phyloP scores from a whole-genome alignment of 2,329 filamentous ascomycete species.

The Phaeophleospora eucalypticola region DNA sequence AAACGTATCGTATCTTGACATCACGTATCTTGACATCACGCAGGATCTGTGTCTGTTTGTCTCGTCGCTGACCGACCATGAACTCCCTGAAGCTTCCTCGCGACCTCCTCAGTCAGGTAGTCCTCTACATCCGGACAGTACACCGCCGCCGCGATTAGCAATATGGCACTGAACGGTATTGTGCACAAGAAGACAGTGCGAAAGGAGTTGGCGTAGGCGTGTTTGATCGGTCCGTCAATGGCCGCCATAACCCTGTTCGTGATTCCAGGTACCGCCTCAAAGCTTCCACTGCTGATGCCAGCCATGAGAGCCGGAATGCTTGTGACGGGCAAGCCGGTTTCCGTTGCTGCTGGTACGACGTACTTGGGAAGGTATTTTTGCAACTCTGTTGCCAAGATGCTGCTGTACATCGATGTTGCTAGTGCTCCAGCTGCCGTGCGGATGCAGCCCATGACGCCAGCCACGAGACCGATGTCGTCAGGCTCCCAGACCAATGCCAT shows the following conservation, averaged over 20 bases:
- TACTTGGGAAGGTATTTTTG: constrained; percentile 8
- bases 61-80: too few species aligned
- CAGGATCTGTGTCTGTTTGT: too few species aligned
- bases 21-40: too few species aligned
- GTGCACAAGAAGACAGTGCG: constrained; percentile 16
- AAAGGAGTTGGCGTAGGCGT: constrained; percentile 11
- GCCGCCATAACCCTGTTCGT: constrained; percentile 1
- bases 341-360: constrained; percentile 7
- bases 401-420: constrained; percentile 18
- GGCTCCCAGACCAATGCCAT: constrained; percentile 17
- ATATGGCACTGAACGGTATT: constrained; percentile 13
- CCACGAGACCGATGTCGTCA: constrained; percentile 16
- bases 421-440: constrained; percentile 12
- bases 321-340: constrained; percentile 11
- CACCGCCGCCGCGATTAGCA: constrained; percentile 11
- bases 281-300: constrained; percentile 7
- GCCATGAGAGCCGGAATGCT: constrained; percentile 13
- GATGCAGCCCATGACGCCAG: constrained; percentile 12
- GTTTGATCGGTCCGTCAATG: constrained; percentile 8
- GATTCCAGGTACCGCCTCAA: constrained; percentile 10
- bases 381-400: constrained; percentile 11
- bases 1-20: too few species aligned
- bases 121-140: constrained; percentile 17
- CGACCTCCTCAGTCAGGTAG: constrained; percentile 17
- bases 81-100: constrained; percentile 15